Base-by-base conservation (phyloP, 306 rosid genomes). In the Sophora flavescens region DNA sequence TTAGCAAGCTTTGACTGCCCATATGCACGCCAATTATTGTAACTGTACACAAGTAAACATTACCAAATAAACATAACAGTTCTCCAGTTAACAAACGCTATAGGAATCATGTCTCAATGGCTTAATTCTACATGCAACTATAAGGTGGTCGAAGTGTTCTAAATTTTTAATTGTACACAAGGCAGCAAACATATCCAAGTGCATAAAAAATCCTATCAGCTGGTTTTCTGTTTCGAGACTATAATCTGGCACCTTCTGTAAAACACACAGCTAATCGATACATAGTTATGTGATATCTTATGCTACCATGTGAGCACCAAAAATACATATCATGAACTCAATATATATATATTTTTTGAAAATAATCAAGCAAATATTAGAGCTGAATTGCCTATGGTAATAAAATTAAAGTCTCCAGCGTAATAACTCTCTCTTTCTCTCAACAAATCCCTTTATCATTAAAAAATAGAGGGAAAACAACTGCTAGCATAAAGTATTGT, bases 141-240 rank as follows among this genome's bases (percentile, higher is more conserved):
- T 22, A 22, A 22, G 22, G 22, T 22, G n/a, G n/a, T n/a, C n/a
- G n/a, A n/a, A 22, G 22, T 22, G 22, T 22, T 22, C 22, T 22
- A 22, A 22, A 22, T 22, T 41, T 80, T 83, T 86, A 84, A 72
- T 89, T 83, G 85, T 72, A 76, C 35, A 33, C 63, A 76, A 17
- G 60, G 77, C 68, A 50, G 58, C 26, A 81, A 30, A 67, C 39
- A 45, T 63, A 33, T 56, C 41, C 45, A 41, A 12, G 54, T 65
- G 62, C 26, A 8, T 35, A 38, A 32, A 32, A 57, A 80, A 57
- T 62, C 72, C 57, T 70, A 56, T 63, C 74, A 76, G 41, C 39
- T 17, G 63, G 65, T 53, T 41, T 60, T 53, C 63, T 26, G 6
- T 69, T 53, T 68, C 47, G 12, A 1, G 22, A 65, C 30, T 18